Percentiles rank a stretch among this genome's conserved stretches.
These are phyloP conservation scores for Angomonas ambiguus DNA, from an alignment of 208 protist species.

Conservation along the genomic window DNA sequence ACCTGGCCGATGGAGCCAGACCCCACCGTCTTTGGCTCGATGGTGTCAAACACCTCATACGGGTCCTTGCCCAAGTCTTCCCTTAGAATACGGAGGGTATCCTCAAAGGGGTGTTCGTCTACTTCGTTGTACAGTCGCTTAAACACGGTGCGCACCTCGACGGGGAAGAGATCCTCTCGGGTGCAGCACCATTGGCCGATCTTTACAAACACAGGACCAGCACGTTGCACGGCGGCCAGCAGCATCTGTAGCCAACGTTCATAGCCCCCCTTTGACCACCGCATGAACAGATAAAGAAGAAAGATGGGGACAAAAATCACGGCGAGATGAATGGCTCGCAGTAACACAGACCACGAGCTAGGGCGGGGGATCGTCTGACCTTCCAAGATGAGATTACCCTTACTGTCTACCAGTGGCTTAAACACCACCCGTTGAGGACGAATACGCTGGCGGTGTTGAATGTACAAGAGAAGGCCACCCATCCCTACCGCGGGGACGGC, in stretches of 20 bases:
- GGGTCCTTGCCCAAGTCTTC: slow-evolving; percentile 72
- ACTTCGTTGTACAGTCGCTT: slow-evolving; percentile 79
- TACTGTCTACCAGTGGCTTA: slow-evolving; percentile 50
- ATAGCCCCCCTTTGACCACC: slow-evolving; percentile 40
- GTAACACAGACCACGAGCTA: slow-evolving; percentile 24
- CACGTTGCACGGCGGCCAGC: slow-evolving; percentile 65
- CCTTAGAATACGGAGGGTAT: slow-evolving; percentile 61
- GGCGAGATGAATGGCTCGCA: slow-evolving; percentile 53
- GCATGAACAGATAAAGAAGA: slow-evolving; percentile 75
- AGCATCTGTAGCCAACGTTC: slow-evolving; percentile 66
- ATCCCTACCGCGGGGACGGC: slow-evolving; percentile 39
- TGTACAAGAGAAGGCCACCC: slow-evolving; percentile 53
- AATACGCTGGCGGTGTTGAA: slow-evolving; percentile 59
- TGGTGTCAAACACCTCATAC: slow-evolving; percentile 50
- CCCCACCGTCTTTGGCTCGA: slow-evolving; percentile 67
- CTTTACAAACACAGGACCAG: slow-evolving; percentile 88
- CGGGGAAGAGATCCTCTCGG: slow-evolving; percentile 82
- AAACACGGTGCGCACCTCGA: slow-evolving; percentile 72
- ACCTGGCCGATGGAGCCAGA: slow-evolving; percentile 91
- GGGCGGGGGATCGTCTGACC: slow-evolving; percentile 41
- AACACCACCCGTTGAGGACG: slow-evolving; percentile 44
- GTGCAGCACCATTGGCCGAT: slow-evolving; percentile 90
- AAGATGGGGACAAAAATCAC: slow-evolving; percentile 71
- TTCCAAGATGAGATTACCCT: slow-evolving; percentile 67
- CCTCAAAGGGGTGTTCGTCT: slow-evolving; percentile 60